Evolutionary conservation across 2,329 filamentous ascomycete genomes (phyloP).

Genomic region (Colletotrichum sp.): DNA sequence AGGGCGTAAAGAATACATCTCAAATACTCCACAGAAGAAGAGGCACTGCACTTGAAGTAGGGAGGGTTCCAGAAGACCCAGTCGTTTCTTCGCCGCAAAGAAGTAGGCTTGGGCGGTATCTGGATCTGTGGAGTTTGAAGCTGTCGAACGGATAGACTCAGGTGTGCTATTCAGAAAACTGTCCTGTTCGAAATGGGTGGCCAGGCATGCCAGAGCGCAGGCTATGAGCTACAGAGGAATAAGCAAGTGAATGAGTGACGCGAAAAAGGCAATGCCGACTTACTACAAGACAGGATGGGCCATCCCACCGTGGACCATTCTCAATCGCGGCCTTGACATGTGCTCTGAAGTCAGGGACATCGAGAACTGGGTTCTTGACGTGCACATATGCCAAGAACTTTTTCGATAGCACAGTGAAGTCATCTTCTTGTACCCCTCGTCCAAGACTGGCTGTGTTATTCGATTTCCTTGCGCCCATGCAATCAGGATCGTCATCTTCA

Average conservation of each 20-base stretch:
- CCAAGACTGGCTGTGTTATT: constrained; percentile 4
- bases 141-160: not conserved
- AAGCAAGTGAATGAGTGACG: not conserved
- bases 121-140: not conserved
- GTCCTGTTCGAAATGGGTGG: constrained; percentile 24
- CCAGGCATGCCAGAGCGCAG: constrained; percentile 33
- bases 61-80: constrained; percentile 31
- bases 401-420: constrained; percentile 29
- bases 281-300: constrained; percentile 33
- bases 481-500: constrained; percentile 17
- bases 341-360: constrained; percentile 21
- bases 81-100: constrained; percentile 32
- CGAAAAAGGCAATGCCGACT: not conserved
- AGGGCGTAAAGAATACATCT: constrained; percentile 36
- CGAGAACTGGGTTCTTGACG: constrained; percentile 37
- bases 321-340: constrained; percentile 27
- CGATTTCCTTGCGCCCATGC: not conserved
- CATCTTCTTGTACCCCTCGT: constrained; percentile 29
- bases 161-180: not conserved
- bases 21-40: constrained; percentile 35
- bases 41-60: constrained; percentile 33
- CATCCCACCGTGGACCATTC: constrained; percentile 31
- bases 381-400: constrained; percentile 34
- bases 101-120: constrained; percentile 27
- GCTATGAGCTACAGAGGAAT: constrained; percentile 28